These are phyloP conservation scores for Chaetoceros muelleri DNA, from an alignment of 108 stramenopile species.

Conservation along the genomic window DNA sequence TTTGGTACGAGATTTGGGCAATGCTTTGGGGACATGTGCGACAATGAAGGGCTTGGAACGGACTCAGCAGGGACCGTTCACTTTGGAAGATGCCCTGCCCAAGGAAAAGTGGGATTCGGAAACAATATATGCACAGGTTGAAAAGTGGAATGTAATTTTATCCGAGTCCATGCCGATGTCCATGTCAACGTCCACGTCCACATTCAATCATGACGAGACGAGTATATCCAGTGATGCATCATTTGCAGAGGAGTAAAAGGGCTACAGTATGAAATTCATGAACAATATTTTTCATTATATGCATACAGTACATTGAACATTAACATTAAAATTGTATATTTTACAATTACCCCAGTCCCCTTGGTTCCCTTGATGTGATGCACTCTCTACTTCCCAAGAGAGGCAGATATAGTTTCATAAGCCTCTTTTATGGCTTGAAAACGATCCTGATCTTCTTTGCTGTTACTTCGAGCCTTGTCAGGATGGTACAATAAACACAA, in stretches of 20 bases:
- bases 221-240: too few species aligned
- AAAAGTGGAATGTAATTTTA: slow-evolving; percentile 5
- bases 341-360: too few species aligned
- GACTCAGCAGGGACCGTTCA: slow-evolving; percentile 79
- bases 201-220: too few species aligned
- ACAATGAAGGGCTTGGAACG: slow-evolving; percentile 79
- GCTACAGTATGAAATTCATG: too few species aligned
- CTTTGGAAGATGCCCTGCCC: slow-evolving; percentile 39
- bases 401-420: slow-evolving; percentile 11
- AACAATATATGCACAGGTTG: slow-evolving; percentile 35
- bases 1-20: slow-evolving; percentile 77
- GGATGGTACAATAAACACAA: slow-evolving; percentile 34
- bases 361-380: too few species aligned
- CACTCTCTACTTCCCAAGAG: too few species aligned
- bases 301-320: too few species aligned
- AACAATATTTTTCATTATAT: too few species aligned
- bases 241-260: too few species aligned
- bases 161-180: too few species aligned
- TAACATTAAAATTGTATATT: too few species aligned
- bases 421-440: slow-evolving; percentile 42
- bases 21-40: slow-evolving; percentile 54
- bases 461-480: slow-evolving; percentile 15
- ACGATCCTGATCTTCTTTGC: slow-evolving; percentile 8
- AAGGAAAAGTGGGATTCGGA: slow-evolving; percentile 46
- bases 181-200: too few species aligned